These are phyloP conservation scores for Rhodomyrtus psidioides DNA, from an alignment of 441 rosid species.

Conservation along the genomic window DNA sequence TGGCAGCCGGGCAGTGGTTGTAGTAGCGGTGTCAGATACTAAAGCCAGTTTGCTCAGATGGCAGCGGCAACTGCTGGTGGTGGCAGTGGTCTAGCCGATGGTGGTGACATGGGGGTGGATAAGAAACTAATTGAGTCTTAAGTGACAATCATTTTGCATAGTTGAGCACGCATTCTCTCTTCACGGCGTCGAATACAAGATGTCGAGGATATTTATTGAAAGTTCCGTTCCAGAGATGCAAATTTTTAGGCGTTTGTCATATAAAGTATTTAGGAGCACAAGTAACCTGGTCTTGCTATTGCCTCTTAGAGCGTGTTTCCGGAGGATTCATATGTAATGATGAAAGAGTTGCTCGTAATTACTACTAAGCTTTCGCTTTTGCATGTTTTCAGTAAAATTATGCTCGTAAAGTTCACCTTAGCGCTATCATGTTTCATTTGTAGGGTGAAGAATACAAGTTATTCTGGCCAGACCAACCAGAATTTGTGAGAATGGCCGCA, in stretches of 20 bases:
- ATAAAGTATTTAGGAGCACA: not conserved
- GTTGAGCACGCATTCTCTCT: not conserved
- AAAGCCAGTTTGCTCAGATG: not conserved
- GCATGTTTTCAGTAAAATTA: not conserved
- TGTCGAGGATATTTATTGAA: not conserved
- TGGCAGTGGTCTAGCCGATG: not conserved
- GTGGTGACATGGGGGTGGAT: not conserved
- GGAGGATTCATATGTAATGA: not conserved
- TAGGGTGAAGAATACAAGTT: constrained; percentile 80
- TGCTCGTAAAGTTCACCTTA: not conserved
- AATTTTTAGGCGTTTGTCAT: not conserved
- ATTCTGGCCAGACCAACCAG: constrained; percentile 72
- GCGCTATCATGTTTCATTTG: not conserved
- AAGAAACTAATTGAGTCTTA: not conserved
- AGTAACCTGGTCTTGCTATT: not conserved
- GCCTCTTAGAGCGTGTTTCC: not conserved
- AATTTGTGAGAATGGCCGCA: constrained; percentile 95
- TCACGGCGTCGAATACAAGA: not conserved
- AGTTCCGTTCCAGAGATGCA: not conserved
- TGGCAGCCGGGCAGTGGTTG: not conserved
- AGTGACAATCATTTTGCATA: not conserved
- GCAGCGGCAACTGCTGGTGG: not conserved
- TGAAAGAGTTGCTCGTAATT: not conserved
- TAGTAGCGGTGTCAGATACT: not conserved
- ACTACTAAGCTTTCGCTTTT: not conserved